These are phyloP conservation scores for Phyllosticta citriasiana DNA, from an alignment of 2,329 filamentous ascomycete species.

Conservation along the genomic window DNA sequence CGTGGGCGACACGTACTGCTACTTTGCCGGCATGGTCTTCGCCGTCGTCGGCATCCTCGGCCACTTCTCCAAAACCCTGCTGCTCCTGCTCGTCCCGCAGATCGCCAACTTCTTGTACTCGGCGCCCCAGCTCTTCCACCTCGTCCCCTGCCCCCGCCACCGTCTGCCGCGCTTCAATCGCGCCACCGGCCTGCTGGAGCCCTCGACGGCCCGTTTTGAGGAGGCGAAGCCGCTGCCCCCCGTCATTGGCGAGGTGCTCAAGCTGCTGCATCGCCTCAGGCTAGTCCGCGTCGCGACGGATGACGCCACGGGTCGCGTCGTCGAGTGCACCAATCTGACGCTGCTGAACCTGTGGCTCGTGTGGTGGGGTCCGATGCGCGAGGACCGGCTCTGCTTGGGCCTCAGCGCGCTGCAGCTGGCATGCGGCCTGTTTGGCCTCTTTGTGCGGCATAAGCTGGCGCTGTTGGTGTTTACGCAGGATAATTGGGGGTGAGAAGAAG, in stretches of 20 bases:
- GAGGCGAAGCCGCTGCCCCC: conserved; percentile 54
- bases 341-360: conserved; percentile 94
- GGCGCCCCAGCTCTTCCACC: conserved; percentile 75
- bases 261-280: conserved; percentile 56
- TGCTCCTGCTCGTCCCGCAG: conserved; percentile 84
- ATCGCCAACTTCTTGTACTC: conserved; percentile 97
- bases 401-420: conserved; percentile 68
- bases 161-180: conserved; percentile 82
- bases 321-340: conserved; percentile 81
- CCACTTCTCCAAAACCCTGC: conserved; percentile 94
- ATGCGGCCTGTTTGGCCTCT: conserved; percentile 71
- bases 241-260: conserved; percentile 53
- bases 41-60: conserved; percentile 93
- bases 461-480: conserved; percentile 83
- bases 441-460: conserved; percentile 77
- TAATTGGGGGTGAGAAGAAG: conserved; percentile 40
- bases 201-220: conserved; percentile 63
- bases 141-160: conserved; percentile 89
- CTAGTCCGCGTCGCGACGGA: conserved; percentile 61
- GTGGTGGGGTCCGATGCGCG: conserved; percentile 83
- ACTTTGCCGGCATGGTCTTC: conserved; percentile 98
- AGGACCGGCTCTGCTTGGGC: conserved; percentile 72
- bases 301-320: conserved; percentile 53
- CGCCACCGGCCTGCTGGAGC: conserved; percentile 73
- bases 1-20: conserved; percentile 98